phyloP scores from a whole-genome alignment of 1,284 basidiomycete genomes.

The Cutaneotrichosporon sp. region DNA sequence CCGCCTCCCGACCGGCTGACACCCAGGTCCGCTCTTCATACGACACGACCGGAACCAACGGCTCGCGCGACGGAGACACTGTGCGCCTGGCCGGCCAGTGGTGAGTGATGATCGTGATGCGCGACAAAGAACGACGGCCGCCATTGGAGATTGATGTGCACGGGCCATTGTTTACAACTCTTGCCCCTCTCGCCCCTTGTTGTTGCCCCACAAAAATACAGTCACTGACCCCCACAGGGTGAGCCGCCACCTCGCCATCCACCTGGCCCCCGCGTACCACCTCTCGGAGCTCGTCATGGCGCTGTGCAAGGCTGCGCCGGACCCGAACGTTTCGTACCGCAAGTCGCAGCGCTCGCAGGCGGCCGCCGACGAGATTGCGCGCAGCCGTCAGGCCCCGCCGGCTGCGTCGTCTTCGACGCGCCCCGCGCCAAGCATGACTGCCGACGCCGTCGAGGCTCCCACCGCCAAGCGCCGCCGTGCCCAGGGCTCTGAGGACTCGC shows the following conservation, averaged over 20 bases:
- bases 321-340: slow-evolving; percentile 73
- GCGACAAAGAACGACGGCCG: not conserved
- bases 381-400: slow-evolving; percentile 3
- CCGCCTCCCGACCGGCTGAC: not conserved
- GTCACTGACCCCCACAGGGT: slow-evolving; percentile 60
- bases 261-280: slow-evolving; percentile 56
- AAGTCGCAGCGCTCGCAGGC: slow-evolving; percentile 57
- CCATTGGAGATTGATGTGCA: not conserved
- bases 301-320: slow-evolving; percentile 73
- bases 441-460: slow-evolving; percentile 30
- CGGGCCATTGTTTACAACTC: not conserved
- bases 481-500: slow-evolving; percentile 19
- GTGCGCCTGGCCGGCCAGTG: slow-evolving; percentile 81
- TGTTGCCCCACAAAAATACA: not conserved
- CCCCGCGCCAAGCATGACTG: slow-evolving; percentile 18
- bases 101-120: slow-evolving; percentile 29
- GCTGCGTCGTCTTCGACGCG: slow-evolving; percentile 5
- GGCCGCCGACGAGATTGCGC: slow-evolving; percentile 45
- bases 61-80: slow-evolving; percentile 62
- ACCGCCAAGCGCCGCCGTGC: slow-evolving; percentile 37
- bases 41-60: slow-evolving; percentile 80
- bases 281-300: slow-evolving; percentile 60
- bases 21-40: slow-evolving; percentile 58
- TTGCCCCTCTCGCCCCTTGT: not conserved
- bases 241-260: slow-evolving; percentile 67